Base-by-base conservation (phyloP, 2,329 filamentous ascomycete species). In the Dothideomycetes sp. region DNA sequence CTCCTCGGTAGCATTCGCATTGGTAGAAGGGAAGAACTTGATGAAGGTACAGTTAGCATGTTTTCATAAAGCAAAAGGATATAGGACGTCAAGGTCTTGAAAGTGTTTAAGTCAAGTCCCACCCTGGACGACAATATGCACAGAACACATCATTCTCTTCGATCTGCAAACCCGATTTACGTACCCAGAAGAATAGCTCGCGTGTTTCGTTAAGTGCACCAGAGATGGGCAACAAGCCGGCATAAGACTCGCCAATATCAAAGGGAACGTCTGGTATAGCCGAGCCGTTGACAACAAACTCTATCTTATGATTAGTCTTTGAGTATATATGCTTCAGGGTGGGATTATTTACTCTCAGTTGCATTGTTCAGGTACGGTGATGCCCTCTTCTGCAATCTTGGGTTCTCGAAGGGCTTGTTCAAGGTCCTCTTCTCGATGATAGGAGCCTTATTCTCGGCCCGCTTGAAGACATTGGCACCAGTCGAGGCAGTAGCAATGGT, bases 171-270 rank as follows among this genome's bases (percentile, higher is more conserved):
- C n/a, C n/a, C n/a, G n/a, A n/a, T n/a, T n/a, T n/a, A n/a, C n/a
- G n/a, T n/a, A n/a, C n/a, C 65, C 65, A 64, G 50, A 71, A 73
- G 50, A 64, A 73, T 1, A 73, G 56, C 19, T 49, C 45, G 36
- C 55, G 52, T 9, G 45, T 45, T 12, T 45, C 33, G 19, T 51
- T 46, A n/a, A 30, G 29, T 7, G 29, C 37, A 18, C 49, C 43
- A 17, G 25, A 30, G 34, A 61, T 56, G 9, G 57, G 56, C 10
- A 62, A 36, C 6, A 59, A 35, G 28, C 55, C 55, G 18, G 64
- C 63, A 28, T 67, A 67, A 4, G 54, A 59, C 46, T 67, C 63
- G 40, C 61, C 63, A 47, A 67, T 60, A 47, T 68, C 60, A 43
- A 67, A 67, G 41, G 62, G 50, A 13, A 69, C 63, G 29, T 65